These are phyloP conservation scores for Chaetothyriales sp. DNA, from an alignment of 2,329 filamentous ascomycete species.

Conservation along the genomic window DNA sequence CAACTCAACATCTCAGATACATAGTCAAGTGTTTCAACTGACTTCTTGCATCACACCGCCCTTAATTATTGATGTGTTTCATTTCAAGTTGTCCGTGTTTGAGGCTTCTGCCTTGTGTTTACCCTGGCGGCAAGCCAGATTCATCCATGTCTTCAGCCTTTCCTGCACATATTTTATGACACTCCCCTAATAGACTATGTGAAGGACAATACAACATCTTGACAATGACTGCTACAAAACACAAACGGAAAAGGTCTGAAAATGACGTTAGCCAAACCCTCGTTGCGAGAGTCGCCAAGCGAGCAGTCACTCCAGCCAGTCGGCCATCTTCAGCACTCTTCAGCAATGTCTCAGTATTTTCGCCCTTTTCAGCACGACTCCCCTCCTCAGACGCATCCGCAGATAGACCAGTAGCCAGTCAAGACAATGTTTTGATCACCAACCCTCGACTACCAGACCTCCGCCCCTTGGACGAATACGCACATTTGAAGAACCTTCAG, in stretches of 20 bases:
- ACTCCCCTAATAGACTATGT: background rate
- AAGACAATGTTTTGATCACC: conserved; percentile 1
- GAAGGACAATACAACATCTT: background rate
- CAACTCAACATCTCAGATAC: no score
- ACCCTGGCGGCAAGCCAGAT: background rate
- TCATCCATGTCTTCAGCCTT: background rate
- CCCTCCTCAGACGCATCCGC: conserved; percentile 16
- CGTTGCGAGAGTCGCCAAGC: background rate
- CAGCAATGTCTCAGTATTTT: background rate
- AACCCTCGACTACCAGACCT: conserved; percentile 3
- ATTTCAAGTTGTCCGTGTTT: background rate
- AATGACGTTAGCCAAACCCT: background rate
- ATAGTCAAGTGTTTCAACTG: background rate
- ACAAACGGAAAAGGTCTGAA: background rate
- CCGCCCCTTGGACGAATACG: conserved; percentile 1
- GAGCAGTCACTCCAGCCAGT: background rate
- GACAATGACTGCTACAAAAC: background rate
- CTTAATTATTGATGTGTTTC: background rate
- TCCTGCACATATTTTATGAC: background rate
- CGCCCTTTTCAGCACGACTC: conserved; percentile 10
- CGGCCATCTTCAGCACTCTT: background rate
- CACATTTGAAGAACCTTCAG: conserved; percentile 3
- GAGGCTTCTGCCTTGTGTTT: background rate
- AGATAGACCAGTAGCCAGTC: conserved; percentile 8
- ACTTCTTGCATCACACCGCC: background rate